phyloP scores from a whole-genome alignment of 2,329 filamentous ascomycete species.

The Coniochaeta prunicola region DNA sequence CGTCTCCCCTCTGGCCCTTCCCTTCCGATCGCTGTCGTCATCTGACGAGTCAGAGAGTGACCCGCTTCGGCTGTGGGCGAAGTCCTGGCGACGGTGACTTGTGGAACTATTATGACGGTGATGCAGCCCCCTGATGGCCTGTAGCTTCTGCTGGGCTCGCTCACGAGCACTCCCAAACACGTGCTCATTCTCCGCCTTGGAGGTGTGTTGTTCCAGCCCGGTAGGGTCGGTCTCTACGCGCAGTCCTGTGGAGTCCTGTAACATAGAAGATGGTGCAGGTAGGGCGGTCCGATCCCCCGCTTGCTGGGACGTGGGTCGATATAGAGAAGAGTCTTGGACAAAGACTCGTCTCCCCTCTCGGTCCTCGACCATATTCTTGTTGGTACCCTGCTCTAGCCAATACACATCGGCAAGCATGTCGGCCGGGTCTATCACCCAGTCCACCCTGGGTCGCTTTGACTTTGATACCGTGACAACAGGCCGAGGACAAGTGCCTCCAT shows the following conservation, averaged over 20 bases:
- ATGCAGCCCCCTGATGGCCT: conserved; percentile 46
- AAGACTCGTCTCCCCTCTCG: conserved; percentile 69
- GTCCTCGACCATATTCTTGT: conserved; percentile 78
- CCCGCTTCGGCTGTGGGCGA: conserved; percentile 42
- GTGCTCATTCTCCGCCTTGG: conserved; percentile 30
- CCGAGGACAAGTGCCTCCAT: conserved; percentile 34
- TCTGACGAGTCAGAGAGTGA: conserved; percentile 56
- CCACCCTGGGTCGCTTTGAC: conserved; percentile 64
- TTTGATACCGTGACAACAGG: conserved; percentile 42
- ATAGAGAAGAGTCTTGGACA: conserved; percentile 26
- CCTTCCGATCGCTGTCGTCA: conserved; percentile 41
- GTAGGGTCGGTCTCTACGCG: conserved; percentile 13
- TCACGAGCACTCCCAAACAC: conserved; percentile 47
- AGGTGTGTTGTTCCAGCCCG: conserved; percentile 13
- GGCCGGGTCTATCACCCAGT: conserved; percentile 77
- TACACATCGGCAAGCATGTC: conserved; percentile 85
- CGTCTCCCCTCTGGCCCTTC: conserved; percentile 35
- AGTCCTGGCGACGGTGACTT: conserved; percentile 44
- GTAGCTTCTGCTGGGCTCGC: conserved; percentile 53
- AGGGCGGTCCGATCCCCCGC: conserved; percentile 12
- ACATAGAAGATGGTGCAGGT: background rate
- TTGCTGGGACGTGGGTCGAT: conserved; percentile 20
- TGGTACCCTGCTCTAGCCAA: conserved; percentile 78
- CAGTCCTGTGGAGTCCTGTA: conserved; percentile 13
- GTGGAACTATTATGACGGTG: conserved; percentile 45